Evolutionary conservation across 2,329 filamentous ascomycete genomes (phyloP).

Genomic region (Colletotrichum abscissum): DNA sequence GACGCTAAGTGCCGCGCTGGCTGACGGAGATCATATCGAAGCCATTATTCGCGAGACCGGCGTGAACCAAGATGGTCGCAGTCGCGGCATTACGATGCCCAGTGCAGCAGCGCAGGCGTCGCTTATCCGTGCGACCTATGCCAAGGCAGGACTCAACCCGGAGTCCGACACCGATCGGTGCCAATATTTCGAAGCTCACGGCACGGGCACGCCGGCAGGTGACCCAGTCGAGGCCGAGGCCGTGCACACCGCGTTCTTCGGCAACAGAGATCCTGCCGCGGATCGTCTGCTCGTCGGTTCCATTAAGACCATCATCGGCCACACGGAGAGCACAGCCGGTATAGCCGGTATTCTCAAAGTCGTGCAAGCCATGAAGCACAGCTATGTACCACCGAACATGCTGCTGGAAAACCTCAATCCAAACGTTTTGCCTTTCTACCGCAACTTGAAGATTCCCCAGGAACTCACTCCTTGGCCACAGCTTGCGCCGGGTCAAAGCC

Average conservation of each 20-base stretch:
- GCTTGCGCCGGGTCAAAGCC: not conserved
- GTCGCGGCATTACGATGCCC: constrained; percentile 49
- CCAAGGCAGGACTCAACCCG: constrained; percentile 21
- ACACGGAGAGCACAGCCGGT: constrained; percentile 42
- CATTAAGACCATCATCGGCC: constrained; percentile 44
- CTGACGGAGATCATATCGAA: constrained; percentile 41
- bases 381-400: constrained; percentile 44
- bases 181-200: constrained; percentile 47
- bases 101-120: constrained; percentile 41
- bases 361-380: constrained; percentile 37
- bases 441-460: constrained; percentile 34
- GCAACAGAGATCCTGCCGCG: constrained; percentile 48
- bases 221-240: constrained; percentile 50
- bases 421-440: constrained; percentile 40
- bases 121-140: constrained; percentile 43
- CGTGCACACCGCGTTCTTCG: constrained; percentile 38
- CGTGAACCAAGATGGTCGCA: constrained; percentile 40
- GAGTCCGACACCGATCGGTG: constrained; percentile 24
- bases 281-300: constrained; percentile 43
- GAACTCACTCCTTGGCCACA: constrained; percentile 35
- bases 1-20: constrained; percentile 53
- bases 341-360: constrained; percentile 43
- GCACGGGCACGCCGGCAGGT: constrained; percentile 51
- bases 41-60: constrained; percentile 39
- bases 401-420: constrained; percentile 45